A percentile compares a stretch with the other conserved stretches of the same genome.
Conservation (phyloP, 495 filamentous ascomycete genomes). For the Cairneyella variabilis region DNA sequence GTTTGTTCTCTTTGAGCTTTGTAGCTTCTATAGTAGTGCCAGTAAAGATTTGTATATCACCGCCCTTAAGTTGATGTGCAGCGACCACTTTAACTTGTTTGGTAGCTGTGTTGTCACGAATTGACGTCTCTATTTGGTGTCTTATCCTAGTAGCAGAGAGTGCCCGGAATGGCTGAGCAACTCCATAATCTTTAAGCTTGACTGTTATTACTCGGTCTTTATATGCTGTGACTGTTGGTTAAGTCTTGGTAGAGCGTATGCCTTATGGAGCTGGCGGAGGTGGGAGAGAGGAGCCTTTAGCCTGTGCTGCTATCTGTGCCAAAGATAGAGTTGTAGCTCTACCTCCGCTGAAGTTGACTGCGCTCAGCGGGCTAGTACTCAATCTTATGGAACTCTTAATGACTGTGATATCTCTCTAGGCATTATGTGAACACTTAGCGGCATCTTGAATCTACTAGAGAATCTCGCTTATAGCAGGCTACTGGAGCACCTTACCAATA, state of each 20-base stretch:
- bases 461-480: conserved; percentile 9
- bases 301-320: conserved; percentile 7
- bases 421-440: conserved; percentile 6
- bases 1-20: too few relatives aligned
- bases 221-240: conserved; percentile 9
- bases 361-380: neutral
- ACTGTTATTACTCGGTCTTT: conserved; percentile 9
- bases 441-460: conserved; percentile 7
- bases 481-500: conserved; percentile 6
- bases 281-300: neutral
- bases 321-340: neutral
- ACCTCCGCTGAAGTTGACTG: conserved; percentile 8
- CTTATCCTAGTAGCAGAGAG: conserved; percentile 2
- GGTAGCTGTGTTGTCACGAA: conserved; percentile 4
- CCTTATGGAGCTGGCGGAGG: conserved; percentile 1
- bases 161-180: conserved; percentile 1
- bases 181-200: conserved; percentile 6
- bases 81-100: conserved; percentile 7
- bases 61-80: conserved; percentile 16
- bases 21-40: too few relatives aligned
- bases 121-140: conserved; percentile 1
- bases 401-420: conserved; percentile 4
- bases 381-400: conserved; percentile 5
- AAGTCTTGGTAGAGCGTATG: conserved; percentile 2
- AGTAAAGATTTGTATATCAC: conserved; percentile 13